Base-by-base conservation (phyloP, 345 rosid species). In the Murraya paniculata region DNA sequence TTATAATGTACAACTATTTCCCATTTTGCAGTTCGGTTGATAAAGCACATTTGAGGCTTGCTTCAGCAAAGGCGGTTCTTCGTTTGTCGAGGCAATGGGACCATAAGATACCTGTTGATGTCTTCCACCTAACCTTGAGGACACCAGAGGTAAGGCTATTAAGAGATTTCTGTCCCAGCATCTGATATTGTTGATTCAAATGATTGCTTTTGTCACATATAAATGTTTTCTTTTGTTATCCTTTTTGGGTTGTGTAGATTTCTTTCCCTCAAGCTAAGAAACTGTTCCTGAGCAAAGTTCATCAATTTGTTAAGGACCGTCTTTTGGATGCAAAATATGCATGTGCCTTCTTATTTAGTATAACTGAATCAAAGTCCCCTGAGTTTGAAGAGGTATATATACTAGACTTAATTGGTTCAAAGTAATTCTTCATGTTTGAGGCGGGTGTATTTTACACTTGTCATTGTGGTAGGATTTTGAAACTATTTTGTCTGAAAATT, bases 51-150 rank as follows among this genome's bases (percentile, higher is more conserved):
- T 83, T 96, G 86, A 91, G 84, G 88, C 91, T 96, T 84, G 94
- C 99, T 85, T 87, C 97, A 82, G 98, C 98, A 18, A 96, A 96
- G 89, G 97, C 97, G 30, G 88, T 94, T 86, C 92, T 96, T 86
- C 97, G 97, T 56, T 83, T 96, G 59, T 88, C 98, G 48, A 92
- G 85, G 82, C 91, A 86, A 68, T 96, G 99, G 99, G 98, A 96
- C 56, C 89, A 94, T 65, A 92, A 89, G 86, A 91, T 96, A 80
- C 90, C 99, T 24, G 73, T 91, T 77, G 97, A 94, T 76, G 57
- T 92, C 68, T 91, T 92, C 78, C 90, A 96, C 83, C 84, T 91
- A 82, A 92, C 97, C 18, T 60, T 96, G 68, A 91, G 79, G 85
- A 84, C 81, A 33, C 83, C 95, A 3, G 97, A 92, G 99, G 99